Percentiles rank a stretch among this genome's conserved stretches.
Evolutionary conservation across 495 filamentous ascomycete genomes (phyloP).

Genomic region (Aspergillus hancockii): DNA sequence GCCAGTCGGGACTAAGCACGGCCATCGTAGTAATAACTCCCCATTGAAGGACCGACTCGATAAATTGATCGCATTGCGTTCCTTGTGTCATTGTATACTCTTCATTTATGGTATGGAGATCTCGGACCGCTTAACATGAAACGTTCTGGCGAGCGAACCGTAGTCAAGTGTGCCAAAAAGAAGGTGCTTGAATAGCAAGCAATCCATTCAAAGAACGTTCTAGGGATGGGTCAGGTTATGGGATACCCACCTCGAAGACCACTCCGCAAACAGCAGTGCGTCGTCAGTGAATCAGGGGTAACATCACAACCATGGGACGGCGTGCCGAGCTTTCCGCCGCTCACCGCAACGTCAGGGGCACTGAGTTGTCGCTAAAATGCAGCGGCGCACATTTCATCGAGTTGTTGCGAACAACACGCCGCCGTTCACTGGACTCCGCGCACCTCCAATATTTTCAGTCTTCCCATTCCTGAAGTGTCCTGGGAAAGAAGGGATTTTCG

Average conservation of each 20-base stretch:
- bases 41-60: too few species aligned
- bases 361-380: background rate
- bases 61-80: too few species aligned
- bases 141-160: too few species aligned
- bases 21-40: background rate
- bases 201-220: background rate
- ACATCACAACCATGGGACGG: conserved; percentile 16
- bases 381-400: background rate
- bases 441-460: background rate
- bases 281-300: conserved; percentile 15
- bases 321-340: conserved; percentile 27
- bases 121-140: too few species aligned
- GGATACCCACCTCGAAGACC: background rate
- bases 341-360: conserved; percentile 13
- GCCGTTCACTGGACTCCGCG: background rate
- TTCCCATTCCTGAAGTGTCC: background rate
- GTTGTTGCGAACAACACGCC: too few species aligned
- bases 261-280: conserved; percentile 7
- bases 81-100: background rate
- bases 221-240: background rate
- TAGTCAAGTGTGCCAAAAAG: background rate
- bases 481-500: background rate
- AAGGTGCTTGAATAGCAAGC: too few species aligned
- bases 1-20: background rate
- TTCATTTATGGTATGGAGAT: background rate